These are phyloP conservation scores for Miscanthus lutarioriparius DNA, from an alignment of 176 grass and related monocot genomes.

Conservation along the genomic window DNA sequence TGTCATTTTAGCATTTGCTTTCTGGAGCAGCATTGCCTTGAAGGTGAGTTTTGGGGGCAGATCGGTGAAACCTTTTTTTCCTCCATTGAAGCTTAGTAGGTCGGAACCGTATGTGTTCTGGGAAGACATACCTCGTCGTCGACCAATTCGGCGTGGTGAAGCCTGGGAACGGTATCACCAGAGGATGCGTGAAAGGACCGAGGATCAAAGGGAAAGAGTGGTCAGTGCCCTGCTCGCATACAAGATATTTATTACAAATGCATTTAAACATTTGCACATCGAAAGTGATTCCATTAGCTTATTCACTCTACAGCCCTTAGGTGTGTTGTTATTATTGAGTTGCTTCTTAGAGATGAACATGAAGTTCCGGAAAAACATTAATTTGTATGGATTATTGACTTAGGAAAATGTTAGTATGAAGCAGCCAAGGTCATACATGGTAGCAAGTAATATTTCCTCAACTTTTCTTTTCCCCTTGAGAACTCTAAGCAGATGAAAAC, in stretches of 20 bases:
- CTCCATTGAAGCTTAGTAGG: constrained; percentile 54
- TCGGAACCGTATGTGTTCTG: constrained; percentile 49
- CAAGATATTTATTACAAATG: neutral
- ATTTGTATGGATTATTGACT: neutral
- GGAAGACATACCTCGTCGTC: constrained; percentile 34
- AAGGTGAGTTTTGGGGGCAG: neutral
- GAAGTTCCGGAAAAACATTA: neutral
- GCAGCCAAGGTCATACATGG: neutral
- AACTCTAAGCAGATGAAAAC: neutral
- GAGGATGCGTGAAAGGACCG: constrained; percentile 36
- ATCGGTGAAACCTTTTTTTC: neutral
- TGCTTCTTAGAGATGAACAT: neutral
- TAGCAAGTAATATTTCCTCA: neutral
- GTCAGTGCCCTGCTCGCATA: constrained; percentile 43
- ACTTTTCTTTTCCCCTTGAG: neutral
- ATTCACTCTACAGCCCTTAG: neutral
- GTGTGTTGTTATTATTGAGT: neutral
- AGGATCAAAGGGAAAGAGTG: constrained; percentile 76
- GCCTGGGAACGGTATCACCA: constrained; percentile 58
- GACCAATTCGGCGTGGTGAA: constrained; percentile 28
- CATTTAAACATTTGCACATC: neutral
- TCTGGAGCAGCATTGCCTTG: neutral
- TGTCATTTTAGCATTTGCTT: neutral
- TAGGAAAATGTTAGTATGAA: neutral
- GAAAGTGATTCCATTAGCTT: neutral